A percentile compares a stretch with the other conserved stretches of the same genome.
phyloP scores from a whole-genome alignment of 352 stramenopile species.

The Phytophthora vignae region DNA sequence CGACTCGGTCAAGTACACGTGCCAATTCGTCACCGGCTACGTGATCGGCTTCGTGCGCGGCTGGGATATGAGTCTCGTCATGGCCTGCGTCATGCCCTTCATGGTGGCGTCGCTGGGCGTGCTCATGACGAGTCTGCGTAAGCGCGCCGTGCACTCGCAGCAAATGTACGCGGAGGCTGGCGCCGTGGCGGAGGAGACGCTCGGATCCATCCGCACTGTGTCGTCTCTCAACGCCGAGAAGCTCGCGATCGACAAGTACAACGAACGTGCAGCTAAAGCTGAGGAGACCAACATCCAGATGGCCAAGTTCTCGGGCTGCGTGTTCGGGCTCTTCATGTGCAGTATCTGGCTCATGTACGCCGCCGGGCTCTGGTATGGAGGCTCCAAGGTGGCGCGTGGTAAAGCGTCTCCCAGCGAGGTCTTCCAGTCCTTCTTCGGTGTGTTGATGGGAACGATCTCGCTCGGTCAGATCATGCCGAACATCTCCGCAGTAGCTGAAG shows the following conservation, averaged over 20 bases:
- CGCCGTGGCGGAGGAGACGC: conserved; percentile 53
- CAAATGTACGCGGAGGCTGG: conserved; percentile 53
- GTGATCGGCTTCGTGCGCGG: conserved; percentile 47
- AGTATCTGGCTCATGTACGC: conserved; percentile 59
- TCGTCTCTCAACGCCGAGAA: conserved; percentile 46
- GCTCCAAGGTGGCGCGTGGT: conserved; percentile 39
- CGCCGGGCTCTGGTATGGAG: conserved; percentile 62
- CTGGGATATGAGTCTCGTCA: conserved; percentile 55
- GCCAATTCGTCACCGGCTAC: conserved; percentile 48
- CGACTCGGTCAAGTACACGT: conserved; percentile 42
- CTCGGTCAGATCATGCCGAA: conserved; percentile 64
- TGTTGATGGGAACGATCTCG: conserved; percentile 55
- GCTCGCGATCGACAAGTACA: conserved; percentile 45
- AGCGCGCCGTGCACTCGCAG: conserved; percentile 28
- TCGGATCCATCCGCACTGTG: conserved; percentile 53
- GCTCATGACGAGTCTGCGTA: conserved; percentile 37
- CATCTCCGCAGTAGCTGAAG: conserved; percentile 54
- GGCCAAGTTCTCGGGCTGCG: conserved; percentile 18
- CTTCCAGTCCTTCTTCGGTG: conserved; percentile 65
- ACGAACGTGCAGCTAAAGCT: conserved; percentile 18
- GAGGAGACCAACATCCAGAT: conserved; percentile 31
- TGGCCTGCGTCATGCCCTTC: conserved; percentile 49
- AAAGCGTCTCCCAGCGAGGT: conserved; percentile 45
- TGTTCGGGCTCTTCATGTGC: conserved; percentile 35
- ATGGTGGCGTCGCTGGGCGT: conserved; percentile 40